These are phyloP conservation scores for Ustilago cynodontis DNA, from an alignment of 1,284 basidiomycete genomes.

Conservation along the genomic window DNA sequence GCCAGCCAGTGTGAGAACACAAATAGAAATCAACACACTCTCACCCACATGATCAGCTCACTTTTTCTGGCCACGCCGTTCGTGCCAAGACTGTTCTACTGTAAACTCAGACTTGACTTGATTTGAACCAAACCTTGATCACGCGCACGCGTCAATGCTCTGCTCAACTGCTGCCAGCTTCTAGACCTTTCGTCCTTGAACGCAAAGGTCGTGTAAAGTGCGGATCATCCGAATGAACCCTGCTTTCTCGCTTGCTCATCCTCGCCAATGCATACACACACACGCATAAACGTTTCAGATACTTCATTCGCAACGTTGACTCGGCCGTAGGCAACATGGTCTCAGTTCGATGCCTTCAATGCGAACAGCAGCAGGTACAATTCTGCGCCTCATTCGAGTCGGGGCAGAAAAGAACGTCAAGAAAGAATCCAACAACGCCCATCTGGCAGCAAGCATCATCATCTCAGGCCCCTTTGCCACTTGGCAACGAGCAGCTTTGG, in stretches of 20 bases:
- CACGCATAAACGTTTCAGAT: too few relatives aligned
- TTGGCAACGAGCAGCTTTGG: too few relatives aligned
- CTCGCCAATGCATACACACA: not conserved
- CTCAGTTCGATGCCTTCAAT: too few relatives aligned
- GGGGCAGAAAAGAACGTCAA: too few relatives aligned
- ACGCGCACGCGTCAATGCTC: conserved; percentile 1
- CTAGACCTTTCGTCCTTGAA: not conserved
- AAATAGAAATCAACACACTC: too few relatives aligned
- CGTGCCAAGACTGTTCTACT: not conserved
- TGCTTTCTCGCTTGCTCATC: not conserved
- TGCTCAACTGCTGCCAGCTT: not conserved
- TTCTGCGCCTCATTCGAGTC: too few relatives aligned
- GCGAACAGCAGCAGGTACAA: not conserved
- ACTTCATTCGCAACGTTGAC: not conserved
- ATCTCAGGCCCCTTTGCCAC: too few relatives aligned
- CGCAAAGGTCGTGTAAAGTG: conserved; percentile 5
- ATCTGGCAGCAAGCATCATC: too few relatives aligned
- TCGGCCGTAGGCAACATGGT: too few relatives aligned
- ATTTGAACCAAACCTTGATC: too few relatives aligned
- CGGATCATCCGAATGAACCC: conserved; percentile 3
- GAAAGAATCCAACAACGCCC: too few relatives aligned
- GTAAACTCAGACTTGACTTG: not conserved
- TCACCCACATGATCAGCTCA: not conserved
- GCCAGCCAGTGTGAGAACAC: not conserved
- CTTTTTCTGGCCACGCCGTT: not conserved